Conservation (phyloP, 2,329 filamentous ascomycete species). For the Fusarium albosuccineum region DNA sequence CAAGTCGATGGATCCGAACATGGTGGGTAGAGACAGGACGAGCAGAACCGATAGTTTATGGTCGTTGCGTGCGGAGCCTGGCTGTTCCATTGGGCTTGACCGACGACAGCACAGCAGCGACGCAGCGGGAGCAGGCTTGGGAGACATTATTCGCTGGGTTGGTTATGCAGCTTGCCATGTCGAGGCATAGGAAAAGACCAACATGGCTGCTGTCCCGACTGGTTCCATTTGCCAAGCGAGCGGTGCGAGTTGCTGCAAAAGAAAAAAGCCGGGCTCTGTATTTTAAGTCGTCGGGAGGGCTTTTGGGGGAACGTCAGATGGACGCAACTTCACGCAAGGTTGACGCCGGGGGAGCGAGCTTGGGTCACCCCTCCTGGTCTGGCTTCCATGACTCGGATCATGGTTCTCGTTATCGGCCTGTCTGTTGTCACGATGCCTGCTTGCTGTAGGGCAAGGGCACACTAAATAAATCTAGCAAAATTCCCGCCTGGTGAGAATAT, state of each 20-base stretch:
- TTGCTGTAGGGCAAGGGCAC: no score
- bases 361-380: not conserved
- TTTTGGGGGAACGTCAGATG: slow-evolving; percentile 29
- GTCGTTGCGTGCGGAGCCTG: not conserved
- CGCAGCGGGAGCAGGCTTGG: slow-evolving; percentile 2
- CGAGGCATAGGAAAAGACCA: slow-evolving; percentile 6
- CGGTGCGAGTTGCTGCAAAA: not conserved
- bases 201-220: not conserved
- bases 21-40: not conserved
- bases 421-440: no score
- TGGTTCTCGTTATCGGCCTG: no score
- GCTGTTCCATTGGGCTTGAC: slow-evolving; percentile 7
- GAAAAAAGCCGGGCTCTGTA: no score
- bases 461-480: no score
- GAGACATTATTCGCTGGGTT: slow-evolving; percentile 20
- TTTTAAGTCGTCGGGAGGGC: no score
- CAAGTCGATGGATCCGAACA: not conserved
- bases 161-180: slow-evolving; percentile 30
- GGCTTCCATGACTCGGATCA: no score
- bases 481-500: not conserved
- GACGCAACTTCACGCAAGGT: slow-evolving; percentile 23
- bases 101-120: slow-evolving; percentile 14
- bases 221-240: slow-evolving; percentile 19
- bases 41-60: slow-evolving; percentile 4
- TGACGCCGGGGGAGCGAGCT: slow-evolving; percentile 19